Conservation (phyloP, 495 filamentous ascomycete genomes). For the Talaromyces trachyspermus region DNA sequence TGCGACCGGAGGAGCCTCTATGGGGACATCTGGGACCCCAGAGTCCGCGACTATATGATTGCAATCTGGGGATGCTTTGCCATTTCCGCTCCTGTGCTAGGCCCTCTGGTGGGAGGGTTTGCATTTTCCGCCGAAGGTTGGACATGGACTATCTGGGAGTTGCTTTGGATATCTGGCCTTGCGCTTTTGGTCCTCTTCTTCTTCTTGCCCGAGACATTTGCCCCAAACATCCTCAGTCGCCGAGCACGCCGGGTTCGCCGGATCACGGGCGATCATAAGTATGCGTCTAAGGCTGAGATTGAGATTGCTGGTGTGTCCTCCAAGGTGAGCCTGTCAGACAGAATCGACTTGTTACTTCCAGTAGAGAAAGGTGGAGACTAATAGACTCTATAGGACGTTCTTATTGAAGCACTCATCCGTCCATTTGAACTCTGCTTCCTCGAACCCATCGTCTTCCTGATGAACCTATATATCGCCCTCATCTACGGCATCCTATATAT, state of each 20-base stretch:
- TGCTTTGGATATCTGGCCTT: slow-evolving; percentile 39
- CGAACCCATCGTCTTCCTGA: slow-evolving; percentile 63
- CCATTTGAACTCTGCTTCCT: slow-evolving; percentile 65
- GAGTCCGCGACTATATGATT: no score
- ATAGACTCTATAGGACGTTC: no score
- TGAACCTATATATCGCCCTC: slow-evolving; percentile 61
- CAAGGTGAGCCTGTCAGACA: no score
- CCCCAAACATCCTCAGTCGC: slow-evolving; percentile 48
- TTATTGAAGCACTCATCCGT: slow-evolving; percentile 53
- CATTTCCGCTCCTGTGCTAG: slow-evolving; percentile 33
- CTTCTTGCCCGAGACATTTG: slow-evolving; percentile 49
- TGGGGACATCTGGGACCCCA: no score
- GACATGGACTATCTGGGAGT: slow-evolving; percentile 41
- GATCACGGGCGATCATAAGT: slow-evolving; percentile 24
- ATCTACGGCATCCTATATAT: slow-evolving; percentile 67
- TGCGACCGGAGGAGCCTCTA: no score
- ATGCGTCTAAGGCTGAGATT: no score
- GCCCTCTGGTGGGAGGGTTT: slow-evolving; percentile 35
- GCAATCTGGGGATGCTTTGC: no score
- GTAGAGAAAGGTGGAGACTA: no score
- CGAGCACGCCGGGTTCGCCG: slow-evolving; percentile 44
- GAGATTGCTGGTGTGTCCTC: no score
- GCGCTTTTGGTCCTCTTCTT: slow-evolving; percentile 44
- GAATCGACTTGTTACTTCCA: no score
- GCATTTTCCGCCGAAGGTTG: slow-evolving; percentile 29